Percentiles rank a stretch among this genome's conserved stretches.
Evolutionary conservation across 73 alveolate species (phyloP).

Genomic region (Symbiodinium natans): DNA sequence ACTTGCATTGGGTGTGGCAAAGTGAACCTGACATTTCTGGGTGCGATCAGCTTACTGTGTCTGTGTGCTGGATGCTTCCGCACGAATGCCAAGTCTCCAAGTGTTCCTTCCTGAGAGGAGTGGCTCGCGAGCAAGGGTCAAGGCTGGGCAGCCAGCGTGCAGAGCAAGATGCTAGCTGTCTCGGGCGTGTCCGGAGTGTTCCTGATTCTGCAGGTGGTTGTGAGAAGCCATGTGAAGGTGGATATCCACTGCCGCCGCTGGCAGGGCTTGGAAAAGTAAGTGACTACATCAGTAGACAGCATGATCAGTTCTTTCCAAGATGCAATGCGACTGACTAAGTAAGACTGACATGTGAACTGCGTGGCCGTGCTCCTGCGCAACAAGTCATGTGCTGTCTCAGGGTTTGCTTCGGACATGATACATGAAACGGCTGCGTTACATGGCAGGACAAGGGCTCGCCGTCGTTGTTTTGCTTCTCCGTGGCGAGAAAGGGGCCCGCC

Average conservation of each 20-base stretch:
- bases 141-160: not conserved
- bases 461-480: conserved; percentile 62
- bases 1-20: too few relatives aligned
- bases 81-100: not conserved
- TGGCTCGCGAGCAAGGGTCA: conserved; percentile 1
- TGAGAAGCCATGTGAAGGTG: not conserved
- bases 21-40: not conserved
- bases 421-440: not conserved
- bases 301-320: too few relatives aligned
- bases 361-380: not conserved
- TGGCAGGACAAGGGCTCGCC: conserved; percentile 60
- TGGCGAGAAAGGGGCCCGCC: conserved; percentile 73
- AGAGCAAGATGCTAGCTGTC: too few relatives aligned
- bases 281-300: too few relatives aligned
- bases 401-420: not conserved
- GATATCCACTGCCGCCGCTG: not conserved
- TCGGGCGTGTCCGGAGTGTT: too few relatives aligned
- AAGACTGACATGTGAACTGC: too few relatives aligned
- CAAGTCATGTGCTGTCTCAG: not conserved
- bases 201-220: not conserved
- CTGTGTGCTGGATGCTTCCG: not conserved
- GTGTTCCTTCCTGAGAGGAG: not conserved
- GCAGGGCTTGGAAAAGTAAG: not conserved
- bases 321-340: too few relatives aligned
- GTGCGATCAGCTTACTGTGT: not conserved